Evolutionary conservation across 2,329 filamentous ascomycete species (phyloP), one percentile per base, ranked within the genome.

Genomic region (Colletotrichum tanaceti): DNA sequence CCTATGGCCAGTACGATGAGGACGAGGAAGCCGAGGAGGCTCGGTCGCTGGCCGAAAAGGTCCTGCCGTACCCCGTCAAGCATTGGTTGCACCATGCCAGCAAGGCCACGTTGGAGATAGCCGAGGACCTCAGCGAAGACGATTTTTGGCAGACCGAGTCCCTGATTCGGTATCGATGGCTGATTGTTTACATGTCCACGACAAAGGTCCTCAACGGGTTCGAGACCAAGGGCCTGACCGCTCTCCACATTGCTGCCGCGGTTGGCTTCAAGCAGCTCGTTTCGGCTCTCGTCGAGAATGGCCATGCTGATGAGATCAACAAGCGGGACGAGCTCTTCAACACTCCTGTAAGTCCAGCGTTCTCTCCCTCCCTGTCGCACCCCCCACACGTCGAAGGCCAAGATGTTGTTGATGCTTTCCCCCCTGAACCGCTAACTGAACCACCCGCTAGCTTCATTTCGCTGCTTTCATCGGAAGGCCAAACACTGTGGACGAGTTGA

Each of bases 81-180:
- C 71, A 82, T 43, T 82, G 81, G 81, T 73, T 82, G 3, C 73
- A 77, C 6, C 81, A 82, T 58, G 81, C 79, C 2, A 78, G 79
- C 49, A 80, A 80, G 57, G 80, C 81, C 20, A 82, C 81, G 0
- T 68, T 73, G 4, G 80, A 82, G 57, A 79, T 82, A n/a, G 79
- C 80, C 0, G 80, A 82, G 41, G 77, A 77, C 11, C 71, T 82
- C 2, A 80, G 79, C 61, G 80, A 82, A 44, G 62, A 75, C 6
- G 76, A 79, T 11, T 82, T 83, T 60, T 83, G 81, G 81, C 74
- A 76, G 38, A 71, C 68, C 0, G 75, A 76, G 16, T 82, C 81
- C 0, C 64, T 71, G 1, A 75, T 81, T 11, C 74, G 81, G 9
- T 75, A 75, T 16, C 78, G 78, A 3, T 83, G 81, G 81, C 70